Conservation (phyloP, 2,329 filamentous ascomycete species). For the Tolypocladium ovalisporum region DNA sequence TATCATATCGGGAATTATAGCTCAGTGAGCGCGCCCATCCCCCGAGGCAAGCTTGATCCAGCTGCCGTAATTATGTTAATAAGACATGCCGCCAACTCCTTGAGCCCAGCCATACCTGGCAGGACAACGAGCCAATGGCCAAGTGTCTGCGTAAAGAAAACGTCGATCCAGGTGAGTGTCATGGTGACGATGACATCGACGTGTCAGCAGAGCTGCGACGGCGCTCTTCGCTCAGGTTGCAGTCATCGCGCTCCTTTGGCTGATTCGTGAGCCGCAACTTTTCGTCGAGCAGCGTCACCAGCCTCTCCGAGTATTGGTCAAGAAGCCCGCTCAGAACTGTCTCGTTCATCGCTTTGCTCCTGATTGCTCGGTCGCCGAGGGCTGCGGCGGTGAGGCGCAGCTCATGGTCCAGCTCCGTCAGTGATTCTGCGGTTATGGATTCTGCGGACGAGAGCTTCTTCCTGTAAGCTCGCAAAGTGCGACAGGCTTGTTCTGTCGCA, state of each 20-base stretch:
- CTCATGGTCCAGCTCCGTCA: conserved; percentile 56
- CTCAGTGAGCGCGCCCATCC: conserved; percentile 8
- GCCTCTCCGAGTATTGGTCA: conserved; percentile 63
- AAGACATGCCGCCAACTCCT: conserved; percentile 3
- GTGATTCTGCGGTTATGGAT: conserved; percentile 42
- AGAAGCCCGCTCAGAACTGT: conserved; percentile 52
- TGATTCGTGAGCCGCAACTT: conserved; percentile 45
- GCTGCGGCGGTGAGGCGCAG: conserved; percentile 51
- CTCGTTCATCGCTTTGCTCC: conserved; percentile 45
- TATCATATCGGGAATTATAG: conserved; percentile 22
- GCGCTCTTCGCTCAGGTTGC: conserved; percentile 17
- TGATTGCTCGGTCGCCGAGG: conserved; percentile 43
- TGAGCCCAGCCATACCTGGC: not conserved
- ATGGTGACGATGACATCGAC: conserved; percentile 23
- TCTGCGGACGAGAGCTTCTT: conserved; percentile 50
- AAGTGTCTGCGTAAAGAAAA: not conserved
- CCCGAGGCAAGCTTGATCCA: not conserved
- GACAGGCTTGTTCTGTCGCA: conserved; percentile 54
- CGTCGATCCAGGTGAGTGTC: conserved; percentile 7
- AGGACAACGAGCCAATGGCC: not conserved
- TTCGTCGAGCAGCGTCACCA: conserved; percentile 62
- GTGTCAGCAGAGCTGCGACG: conserved; percentile 22
- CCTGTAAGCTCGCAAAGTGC: conserved; percentile 49
- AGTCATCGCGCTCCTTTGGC: conserved; percentile 17
- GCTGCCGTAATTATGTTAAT: not conserved